phyloP scores from a whole-genome alignment of 2,329 filamentous ascomycete genomes.

The Aspergillus sp. region DNA sequence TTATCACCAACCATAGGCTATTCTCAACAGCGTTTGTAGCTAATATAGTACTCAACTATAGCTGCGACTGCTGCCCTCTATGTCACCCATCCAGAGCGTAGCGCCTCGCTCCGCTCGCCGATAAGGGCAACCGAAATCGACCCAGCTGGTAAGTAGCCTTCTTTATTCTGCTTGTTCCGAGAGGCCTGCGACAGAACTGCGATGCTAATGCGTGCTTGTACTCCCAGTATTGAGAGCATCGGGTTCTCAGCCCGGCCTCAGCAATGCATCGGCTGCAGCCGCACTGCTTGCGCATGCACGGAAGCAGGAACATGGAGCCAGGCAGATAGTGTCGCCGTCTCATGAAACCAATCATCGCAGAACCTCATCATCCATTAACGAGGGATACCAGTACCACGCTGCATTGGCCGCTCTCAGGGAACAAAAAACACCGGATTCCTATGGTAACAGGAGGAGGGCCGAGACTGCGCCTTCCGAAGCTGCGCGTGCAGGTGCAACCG shows the following conservation, averaged over 20 bases:
- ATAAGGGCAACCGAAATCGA: conserved; percentile 15
- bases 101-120: conserved; percentile 26
- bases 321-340: conserved; percentile 58
- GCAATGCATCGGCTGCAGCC: conserved; percentile 65
- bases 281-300: conserved; percentile 69
- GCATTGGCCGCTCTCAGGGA: conserved; percentile 62
- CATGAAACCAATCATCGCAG: conserved; percentile 60
- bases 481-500: conserved; percentile 55
- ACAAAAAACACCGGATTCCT: conserved; percentile 63
- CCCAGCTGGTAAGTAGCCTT: conserved; percentile 22
- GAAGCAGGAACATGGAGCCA: conserved; percentile 62
- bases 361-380: conserved; percentile 53
- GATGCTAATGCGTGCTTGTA: neutral
- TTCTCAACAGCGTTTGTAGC: neutral
- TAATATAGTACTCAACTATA: conserved; percentile 20
- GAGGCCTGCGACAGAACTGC: neutral
- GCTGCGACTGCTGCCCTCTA: conserved; percentile 64
- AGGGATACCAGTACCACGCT: conserved; percentile 73
- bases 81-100: conserved; percentile 47
- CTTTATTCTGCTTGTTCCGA: neutral
- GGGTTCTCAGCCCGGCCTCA: conserved; percentile 60
- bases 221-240: conserved; percentile 24
- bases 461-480: conserved; percentile 65
- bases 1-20: conserved; percentile 14
- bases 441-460: conserved; percentile 60